Evolutionary conservation across 2,329 filamentous ascomycete species (phyloP).

Genomic region (Penicillium sp.): DNA sequence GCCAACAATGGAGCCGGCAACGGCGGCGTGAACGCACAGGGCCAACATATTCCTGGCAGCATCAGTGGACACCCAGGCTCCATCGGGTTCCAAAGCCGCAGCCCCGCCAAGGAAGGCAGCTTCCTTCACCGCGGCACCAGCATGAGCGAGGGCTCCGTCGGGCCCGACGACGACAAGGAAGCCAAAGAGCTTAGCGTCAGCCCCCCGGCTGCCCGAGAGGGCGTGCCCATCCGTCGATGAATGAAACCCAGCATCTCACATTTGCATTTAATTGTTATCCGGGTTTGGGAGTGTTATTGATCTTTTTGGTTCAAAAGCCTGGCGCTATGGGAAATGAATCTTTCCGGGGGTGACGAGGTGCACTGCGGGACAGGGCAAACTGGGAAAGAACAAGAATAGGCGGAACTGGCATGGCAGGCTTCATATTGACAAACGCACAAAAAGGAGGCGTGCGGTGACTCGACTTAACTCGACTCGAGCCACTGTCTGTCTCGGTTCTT

Average conservation of each 20-base stretch:
- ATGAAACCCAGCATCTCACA: constrained; percentile 4
- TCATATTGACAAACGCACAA: constrained; percentile 1
- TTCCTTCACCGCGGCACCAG: constrained; percentile 81
- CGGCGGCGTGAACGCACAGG: constrained; percentile 31
- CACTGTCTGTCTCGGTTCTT: background rate
- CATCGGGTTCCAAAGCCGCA: constrained; percentile 59
- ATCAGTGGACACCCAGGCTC: constrained; percentile 41
- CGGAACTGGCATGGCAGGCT: background rate
- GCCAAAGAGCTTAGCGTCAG: constrained; percentile 42
- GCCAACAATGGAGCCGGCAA: constrained; percentile 33
- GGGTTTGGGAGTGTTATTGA: constrained; percentile 15
- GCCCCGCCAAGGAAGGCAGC: constrained; percentile 87
- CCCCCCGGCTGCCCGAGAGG: constrained; percentile 48
- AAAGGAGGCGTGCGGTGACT: background rate
- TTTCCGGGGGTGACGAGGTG: constrained; percentile 5
- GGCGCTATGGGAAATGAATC: constrained; percentile 33
- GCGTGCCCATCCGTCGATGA: constrained; percentile 65
- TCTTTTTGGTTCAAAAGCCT: constrained; percentile 31
- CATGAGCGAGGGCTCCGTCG: constrained; percentile 47
- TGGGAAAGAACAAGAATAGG: constrained; percentile 4
- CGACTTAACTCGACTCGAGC: background rate
- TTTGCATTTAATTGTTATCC: constrained; percentile 15
- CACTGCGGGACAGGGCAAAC: constrained; percentile 23
- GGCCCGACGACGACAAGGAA: constrained; percentile 50
- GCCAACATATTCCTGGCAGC: constrained; percentile 45